Evolutionary conservation across 768 basidiomycete species (phyloP).

Genomic region (Boletus rex-veris): DNA sequence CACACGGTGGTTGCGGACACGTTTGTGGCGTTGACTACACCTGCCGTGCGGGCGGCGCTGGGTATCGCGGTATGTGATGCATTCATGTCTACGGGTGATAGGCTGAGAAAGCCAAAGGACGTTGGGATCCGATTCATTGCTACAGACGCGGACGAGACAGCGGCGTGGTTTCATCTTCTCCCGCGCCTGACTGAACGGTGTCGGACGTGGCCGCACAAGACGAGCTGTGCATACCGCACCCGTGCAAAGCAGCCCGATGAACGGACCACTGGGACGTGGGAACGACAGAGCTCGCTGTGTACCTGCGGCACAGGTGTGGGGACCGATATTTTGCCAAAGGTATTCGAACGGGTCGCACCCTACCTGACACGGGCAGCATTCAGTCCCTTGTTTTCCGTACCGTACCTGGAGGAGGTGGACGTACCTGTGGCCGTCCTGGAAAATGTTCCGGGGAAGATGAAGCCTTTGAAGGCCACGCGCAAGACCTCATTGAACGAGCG

Average conservation of each 20-base stretch:
- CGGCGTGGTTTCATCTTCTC: slow-evolving; percentile 49
- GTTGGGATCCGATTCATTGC: slow-evolving; percentile 7
- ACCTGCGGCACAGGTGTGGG: slow-evolving; percentile 13
- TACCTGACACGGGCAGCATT: slow-evolving; percentile 51
- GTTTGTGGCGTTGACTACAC: slow-evolving; percentile 39
- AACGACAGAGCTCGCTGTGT: slow-evolving; percentile 8
- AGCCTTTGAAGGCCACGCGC: no score
- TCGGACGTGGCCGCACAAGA: slow-evolving; percentile 51
- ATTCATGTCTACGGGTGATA: not conserved
- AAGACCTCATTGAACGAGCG: no score
- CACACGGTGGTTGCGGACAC: slow-evolving; percentile 47
- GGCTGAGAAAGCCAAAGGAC: not conserved
- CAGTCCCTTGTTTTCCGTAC: slow-evolving; percentile 49
- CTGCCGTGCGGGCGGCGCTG: not conserved
- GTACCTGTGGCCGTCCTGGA: not conserved
- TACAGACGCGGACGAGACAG: slow-evolving; percentile 17
- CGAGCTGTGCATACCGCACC: slow-evolving; percentile 26
- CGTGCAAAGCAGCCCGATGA: slow-evolving; percentile 18
- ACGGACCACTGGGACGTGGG: slow-evolving; percentile 31
- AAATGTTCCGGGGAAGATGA: no score
- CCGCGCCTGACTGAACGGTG: slow-evolving; percentile 53
- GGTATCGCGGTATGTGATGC: not conserved
- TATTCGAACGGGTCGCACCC: slow-evolving; percentile 39
- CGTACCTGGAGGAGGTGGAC: slow-evolving; percentile 39
- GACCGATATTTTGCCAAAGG: slow-evolving; percentile 8